Evolutionary conservation across 257 asterid species (phyloP).

Genomic region (Osmanthus fragrans): DNA sequence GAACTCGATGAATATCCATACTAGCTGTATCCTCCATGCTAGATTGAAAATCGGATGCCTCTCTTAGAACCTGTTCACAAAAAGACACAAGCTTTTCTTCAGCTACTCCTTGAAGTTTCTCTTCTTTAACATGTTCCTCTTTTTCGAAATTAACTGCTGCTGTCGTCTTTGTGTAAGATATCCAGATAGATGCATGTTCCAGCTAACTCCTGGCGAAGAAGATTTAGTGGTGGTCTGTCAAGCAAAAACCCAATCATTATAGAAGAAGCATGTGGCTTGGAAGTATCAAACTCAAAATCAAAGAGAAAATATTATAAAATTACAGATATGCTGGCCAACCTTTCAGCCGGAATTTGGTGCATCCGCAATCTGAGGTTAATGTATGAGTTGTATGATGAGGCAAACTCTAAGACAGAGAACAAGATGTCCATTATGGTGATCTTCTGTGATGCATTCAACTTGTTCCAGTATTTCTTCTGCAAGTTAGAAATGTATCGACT

Average conservation of each 20-base stretch:
- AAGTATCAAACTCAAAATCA: slow-evolving; percentile 21
- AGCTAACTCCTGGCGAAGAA: slow-evolving; percentile 97
- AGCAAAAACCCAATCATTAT: slow-evolving; percentile 25
- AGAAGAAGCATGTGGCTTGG: slow-evolving; percentile 6
- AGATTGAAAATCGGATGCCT: slow-evolving; percentile 92
- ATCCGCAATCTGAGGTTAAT: slow-evolving; percentile 81
- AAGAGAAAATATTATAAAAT: slow-evolving; percentile 9
- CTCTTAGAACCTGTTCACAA: slow-evolving; percentile 87
- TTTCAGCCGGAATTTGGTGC: slow-evolving; percentile 81
- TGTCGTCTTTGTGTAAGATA: slow-evolving; percentile 88
- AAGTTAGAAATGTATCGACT: slow-evolving; percentile 27
- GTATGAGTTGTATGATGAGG: slow-evolving; percentile 96
- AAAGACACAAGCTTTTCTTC: slow-evolving; percentile 85
- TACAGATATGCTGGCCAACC: slow-evolving; percentile 42
- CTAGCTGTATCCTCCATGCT: slow-evolving; percentile 72
- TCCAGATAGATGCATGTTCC: slow-evolving; percentile 92
- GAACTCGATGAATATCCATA: slow-evolving; percentile 88
- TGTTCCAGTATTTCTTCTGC: slow-evolving; percentile 95
- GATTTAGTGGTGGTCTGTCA: slow-evolving; percentile 88
- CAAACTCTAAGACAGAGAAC: slow-evolving; percentile 84
- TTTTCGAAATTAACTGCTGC: slow-evolving; percentile 32
- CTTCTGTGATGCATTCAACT: slow-evolving; percentile 74
- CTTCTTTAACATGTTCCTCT: slow-evolving; percentile 53
- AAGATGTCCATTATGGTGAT: slow-evolving; percentile 80
- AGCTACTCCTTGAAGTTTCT: slow-evolving; percentile 71